phyloP scores from a whole-genome alignment of 2,329 filamentous ascomycete genomes.

The Diplodia mutila region DNA sequence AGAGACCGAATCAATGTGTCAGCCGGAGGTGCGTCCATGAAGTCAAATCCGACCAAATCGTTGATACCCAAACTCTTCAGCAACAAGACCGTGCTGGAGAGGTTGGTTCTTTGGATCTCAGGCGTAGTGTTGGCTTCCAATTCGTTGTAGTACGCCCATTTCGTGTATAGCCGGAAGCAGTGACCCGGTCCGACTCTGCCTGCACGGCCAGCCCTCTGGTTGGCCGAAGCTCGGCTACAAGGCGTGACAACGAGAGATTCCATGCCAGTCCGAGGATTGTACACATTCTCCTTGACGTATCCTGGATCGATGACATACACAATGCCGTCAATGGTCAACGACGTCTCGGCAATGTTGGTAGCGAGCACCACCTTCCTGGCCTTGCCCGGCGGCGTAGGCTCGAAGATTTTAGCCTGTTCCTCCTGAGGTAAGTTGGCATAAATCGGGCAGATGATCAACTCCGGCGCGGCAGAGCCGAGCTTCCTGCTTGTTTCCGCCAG shows the following conservation, averaged over 20 bases:
- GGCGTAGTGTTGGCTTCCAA: slow-evolving; percentile 90
- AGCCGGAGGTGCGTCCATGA: slow-evolving; percentile 89
- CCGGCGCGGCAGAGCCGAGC: slow-evolving; percentile 79
- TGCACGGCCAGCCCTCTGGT: slow-evolving; percentile 89
- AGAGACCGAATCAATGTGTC: slow-evolving; percentile 87
- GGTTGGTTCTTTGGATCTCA: slow-evolving; percentile 88
- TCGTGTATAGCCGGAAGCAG: slow-evolving; percentile 91
- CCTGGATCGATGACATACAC: slow-evolving; percentile 95
- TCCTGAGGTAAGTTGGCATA: slow-evolving; percentile 93
- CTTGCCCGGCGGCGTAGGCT: slow-evolving; percentile 76
- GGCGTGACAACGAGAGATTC: slow-evolving; percentile 88
- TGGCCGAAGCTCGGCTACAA: slow-evolving; percentile 87
- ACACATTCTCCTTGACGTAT: slow-evolving; percentile 93
- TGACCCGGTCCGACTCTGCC: slow-evolving; percentile 91
- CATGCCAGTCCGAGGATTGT: slow-evolving; percentile 90
- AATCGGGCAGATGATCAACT: slow-evolving; percentile 89
- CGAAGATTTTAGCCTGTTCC: slow-evolving; percentile 90
- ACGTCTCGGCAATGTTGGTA: slow-evolving; percentile 97
- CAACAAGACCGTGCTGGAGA: slow-evolving; percentile 81
- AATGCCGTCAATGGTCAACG: slow-evolving; percentile 92
- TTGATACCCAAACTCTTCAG: slow-evolving; percentile 91
- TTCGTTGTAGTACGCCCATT: slow-evolving; percentile 92
- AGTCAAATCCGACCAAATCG: slow-evolving; percentile 90
- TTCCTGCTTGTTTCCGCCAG: slow-evolving; percentile 86
- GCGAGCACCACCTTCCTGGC: slow-evolving; percentile 90